phyloP scores from a whole-genome alignment of 2,329 filamentous ascomycete species.

The Epichloe brachyelytri region DNA sequence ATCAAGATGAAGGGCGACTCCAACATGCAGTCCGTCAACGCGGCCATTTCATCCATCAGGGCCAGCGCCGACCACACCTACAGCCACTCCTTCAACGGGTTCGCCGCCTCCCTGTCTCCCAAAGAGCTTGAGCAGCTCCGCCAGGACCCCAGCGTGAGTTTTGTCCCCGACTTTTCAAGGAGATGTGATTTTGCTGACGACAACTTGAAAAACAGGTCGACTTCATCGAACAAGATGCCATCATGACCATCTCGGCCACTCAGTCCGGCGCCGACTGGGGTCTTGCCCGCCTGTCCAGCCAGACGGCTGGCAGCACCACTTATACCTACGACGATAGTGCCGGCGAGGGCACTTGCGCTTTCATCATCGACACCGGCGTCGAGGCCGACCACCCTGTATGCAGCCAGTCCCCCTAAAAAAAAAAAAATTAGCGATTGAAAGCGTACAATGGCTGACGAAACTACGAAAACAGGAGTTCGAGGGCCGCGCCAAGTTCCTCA shows the following conservation, averaged over 20 bases:
- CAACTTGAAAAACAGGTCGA: constrained; percentile 11
- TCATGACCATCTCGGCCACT: constrained; percentile 38
- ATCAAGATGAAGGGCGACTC: constrained; percentile 21
- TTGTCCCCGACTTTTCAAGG: neutral
- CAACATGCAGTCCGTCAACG: constrained; percentile 11
- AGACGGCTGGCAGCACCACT: constrained; percentile 11
- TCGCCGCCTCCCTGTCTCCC: constrained; percentile 14
- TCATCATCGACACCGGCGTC: constrained; percentile 34
- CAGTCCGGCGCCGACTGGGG: constrained; percentile 29
- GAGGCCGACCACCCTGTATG: constrained; percentile 22
- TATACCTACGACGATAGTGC: constrained; percentile 26
- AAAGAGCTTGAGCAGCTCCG: constrained; percentile 15
- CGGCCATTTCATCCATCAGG: constrained; percentile 15
- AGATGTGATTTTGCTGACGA: neutral
- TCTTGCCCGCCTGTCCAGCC: constrained; percentile 24
- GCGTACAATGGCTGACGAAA: neutral
- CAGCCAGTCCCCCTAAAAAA: neutral
- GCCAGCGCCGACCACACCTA: constrained; percentile 21
- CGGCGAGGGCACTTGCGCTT: constrained; percentile 28
- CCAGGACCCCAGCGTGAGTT: constrained; percentile 14
- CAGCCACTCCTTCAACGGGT: constrained; percentile 15
- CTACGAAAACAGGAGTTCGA: constrained; percentile 21
- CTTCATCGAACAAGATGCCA: constrained; percentile 28
- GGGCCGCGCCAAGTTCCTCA: constrained; percentile 26
- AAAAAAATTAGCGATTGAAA: neutral